These are phyloP conservation scores for Discostella stelligeroides DNA, from an alignment of 108 stramenopile genomes.

Conservation along the genomic window DNA sequence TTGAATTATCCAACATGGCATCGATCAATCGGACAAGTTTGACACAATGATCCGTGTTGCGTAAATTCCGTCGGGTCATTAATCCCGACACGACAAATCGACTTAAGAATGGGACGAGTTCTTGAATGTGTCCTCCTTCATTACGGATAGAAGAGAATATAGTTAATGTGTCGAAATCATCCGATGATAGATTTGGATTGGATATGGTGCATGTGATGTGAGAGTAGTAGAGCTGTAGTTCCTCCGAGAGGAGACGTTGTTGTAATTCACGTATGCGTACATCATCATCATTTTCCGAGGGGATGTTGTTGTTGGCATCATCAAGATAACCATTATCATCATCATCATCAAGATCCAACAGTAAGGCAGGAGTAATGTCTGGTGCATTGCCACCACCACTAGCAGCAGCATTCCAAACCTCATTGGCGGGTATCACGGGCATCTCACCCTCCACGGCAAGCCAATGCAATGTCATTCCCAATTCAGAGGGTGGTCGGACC, in stretches of 20 bases:
- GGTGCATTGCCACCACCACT: neutral
- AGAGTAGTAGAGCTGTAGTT: constrained; percentile 78
- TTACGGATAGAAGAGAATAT: constrained; percentile 38
- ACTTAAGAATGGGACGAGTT: constrained; percentile 81
- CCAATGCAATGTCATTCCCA: constrained; percentile 80
- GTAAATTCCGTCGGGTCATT: constrained; percentile 58
- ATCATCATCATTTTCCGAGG: neutral
- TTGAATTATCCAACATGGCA: constrained; percentile 74
- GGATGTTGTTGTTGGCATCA: neutral
- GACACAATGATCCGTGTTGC: constrained; percentile 64
- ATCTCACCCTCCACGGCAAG: constrained; percentile 80
- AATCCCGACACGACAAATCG: constrained; percentile 62
- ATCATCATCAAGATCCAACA: neutral
- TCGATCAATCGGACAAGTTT: constrained; percentile 64
- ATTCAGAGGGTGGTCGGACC: constrained; percentile 70
- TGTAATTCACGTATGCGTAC: constrained; percentile 70
- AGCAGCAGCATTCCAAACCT: constrained; percentile 23
- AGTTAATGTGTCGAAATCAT: constrained; percentile 11
- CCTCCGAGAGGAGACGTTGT: constrained; percentile 81
- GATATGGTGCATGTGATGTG: constrained; percentile 69
- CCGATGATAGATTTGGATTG: constrained; percentile 41
- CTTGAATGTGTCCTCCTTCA: constrained; percentile 80
- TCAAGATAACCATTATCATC: constrained; percentile 10
- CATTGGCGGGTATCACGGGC: constrained; percentile 73
- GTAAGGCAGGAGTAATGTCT: neutral